Percentiles rank a stretch among this genome's conserved stretches.
Evolutionary conservation across 805 yeast genomes (phyloP).

Genomic region (Candida vartiovaarae): DNA sequence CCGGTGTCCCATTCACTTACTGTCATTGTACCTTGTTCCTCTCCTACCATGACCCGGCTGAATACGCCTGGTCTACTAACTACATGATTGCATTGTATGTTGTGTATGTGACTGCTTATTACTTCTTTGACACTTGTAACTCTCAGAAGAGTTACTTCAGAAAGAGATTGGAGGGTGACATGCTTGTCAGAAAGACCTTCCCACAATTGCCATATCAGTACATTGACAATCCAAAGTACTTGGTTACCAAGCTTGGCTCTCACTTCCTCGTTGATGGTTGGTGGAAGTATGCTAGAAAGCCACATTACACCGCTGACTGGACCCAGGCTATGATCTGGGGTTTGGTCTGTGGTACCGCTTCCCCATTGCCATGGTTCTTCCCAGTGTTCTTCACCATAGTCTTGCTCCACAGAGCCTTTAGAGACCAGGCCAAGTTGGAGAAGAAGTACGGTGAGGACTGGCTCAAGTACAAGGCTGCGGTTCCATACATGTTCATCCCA

Average conservation of each 20-base stretch:
- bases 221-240: slow-evolving; percentile 75
- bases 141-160: slow-evolving; percentile 94
- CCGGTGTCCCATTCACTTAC: slow-evolving; percentile 98
- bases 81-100: slow-evolving; percentile 54
- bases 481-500: slow-evolving; percentile 92
- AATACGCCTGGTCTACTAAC: slow-evolving; percentile 63
- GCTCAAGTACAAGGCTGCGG: slow-evolving; percentile 75
- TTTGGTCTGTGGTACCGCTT: slow-evolving; percentile 75
- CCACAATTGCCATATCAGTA: slow-evolving; percentile 87
- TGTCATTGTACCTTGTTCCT: slow-evolving; percentile 87
- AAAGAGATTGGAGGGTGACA: slow-evolving; percentile 75
- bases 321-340: slow-evolving; percentile 89
- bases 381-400: slow-evolving; percentile 86
- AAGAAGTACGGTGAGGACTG: slow-evolving; percentile 92
- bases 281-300: slow-evolving; percentile 89
- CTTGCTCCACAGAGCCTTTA: slow-evolving; percentile 77
- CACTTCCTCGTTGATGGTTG: slow-evolving; percentile 87
- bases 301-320: slow-evolving; percentile 93
- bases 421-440: slow-evolving; percentile 82
- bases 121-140: slow-evolving; percentile 90
- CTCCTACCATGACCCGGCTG: slow-evolving; percentile 75
- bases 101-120: slow-evolving; percentile 64
- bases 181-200: slow-evolving; percentile 72
- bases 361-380: slow-evolving; percentile 95
- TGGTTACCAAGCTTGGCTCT: slow-evolving; percentile 81